Evolutionary conservation across 306 rosid genomes (phyloP).

Genomic region (Myrica gale): DNA sequence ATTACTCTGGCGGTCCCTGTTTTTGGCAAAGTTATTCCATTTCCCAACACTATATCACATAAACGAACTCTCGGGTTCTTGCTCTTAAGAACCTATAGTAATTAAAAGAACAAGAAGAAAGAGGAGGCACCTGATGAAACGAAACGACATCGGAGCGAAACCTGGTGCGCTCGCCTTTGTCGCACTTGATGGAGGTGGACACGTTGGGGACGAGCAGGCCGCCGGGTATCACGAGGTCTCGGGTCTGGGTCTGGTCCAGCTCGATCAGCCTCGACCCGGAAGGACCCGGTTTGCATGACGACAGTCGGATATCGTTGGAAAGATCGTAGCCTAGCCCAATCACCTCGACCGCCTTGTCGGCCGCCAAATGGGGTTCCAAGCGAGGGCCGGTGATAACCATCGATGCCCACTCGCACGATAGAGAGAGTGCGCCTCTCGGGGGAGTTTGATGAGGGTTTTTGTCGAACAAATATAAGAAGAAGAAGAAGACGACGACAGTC

Average conservation of each 20-base stretch:
- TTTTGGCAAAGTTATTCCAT: background rate
- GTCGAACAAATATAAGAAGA: background rate
- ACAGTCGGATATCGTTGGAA: conserved; percentile 52
- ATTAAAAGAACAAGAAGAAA: background rate
- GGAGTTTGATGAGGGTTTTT: background rate
- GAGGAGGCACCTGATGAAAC: conserved; percentile 55
- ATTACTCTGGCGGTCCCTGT: background rate
- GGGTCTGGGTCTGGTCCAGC: conserved; percentile 39
- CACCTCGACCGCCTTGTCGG: conserved; percentile 65
- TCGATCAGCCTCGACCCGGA: conserved; percentile 48
- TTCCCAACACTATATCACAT: background rate
- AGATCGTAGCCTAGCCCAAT: conserved; percentile 79
- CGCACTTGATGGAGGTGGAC: conserved; percentile 66
- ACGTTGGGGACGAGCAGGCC: conserved; percentile 56
- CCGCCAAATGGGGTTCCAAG: conserved; percentile 54
- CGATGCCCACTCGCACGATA: background rate
- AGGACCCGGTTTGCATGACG: conserved; percentile 44
- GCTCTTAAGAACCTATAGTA: background rate
- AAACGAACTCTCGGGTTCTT: background rate
- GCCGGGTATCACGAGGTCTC: conserved; percentile 66
- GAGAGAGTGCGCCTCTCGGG: background rate
- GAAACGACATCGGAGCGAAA: conserved; percentile 71
- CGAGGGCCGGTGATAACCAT: conserved; percentile 40
- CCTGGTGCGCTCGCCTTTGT: conserved; percentile 81
- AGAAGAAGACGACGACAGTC: background rate